These are phyloP conservation scores for Septoria petroselini DNA, from an alignment of 2,329 filamentous ascomycete species.

Conservation along the genomic window DNA sequence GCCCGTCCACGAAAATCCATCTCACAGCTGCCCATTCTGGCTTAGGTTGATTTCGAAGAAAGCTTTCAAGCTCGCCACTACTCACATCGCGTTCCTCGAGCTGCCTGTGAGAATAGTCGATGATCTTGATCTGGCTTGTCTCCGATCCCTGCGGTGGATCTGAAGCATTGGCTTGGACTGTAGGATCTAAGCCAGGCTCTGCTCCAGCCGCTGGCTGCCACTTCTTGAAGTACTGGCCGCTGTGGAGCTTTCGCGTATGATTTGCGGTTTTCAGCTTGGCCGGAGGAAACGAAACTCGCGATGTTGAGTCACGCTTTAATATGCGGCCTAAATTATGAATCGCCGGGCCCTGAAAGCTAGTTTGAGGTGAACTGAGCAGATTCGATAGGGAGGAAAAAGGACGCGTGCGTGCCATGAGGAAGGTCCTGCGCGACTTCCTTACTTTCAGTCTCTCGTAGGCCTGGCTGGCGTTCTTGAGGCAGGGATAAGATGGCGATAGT, in stretches of 20 bases:
- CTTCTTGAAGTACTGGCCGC: conserved; percentile 6
- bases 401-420: too few relatives aligned
- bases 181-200: conserved; percentile 31
- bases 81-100: conserved; percentile 63
- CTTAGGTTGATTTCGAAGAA: conserved; percentile 59
- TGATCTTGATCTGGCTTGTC: conserved; percentile 72
- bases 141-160: conserved; percentile 15
- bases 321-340: too few relatives aligned
- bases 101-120: conserved; percentile 71
- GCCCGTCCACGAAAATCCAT: conserved; percentile 91
- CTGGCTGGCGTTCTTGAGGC: too few relatives aligned
- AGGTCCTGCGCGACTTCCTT: too few relatives aligned
- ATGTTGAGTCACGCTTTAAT: neutral
- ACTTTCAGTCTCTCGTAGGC: too few relatives aligned
- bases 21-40: conserved; percentile 73
- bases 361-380: too few relatives aligned
- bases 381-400: too few relatives aligned
- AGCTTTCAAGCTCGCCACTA: conserved; percentile 66
- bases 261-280: neutral
- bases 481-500: too few relatives aligned
- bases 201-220: conserved; percentile 23
- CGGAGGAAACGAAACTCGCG: neutral
- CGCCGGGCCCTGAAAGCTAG: too few relatives aligned
- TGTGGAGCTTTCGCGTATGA: neutral
- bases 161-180: conserved; percentile 14